Evolutionary conservation across 2,329 filamentous ascomycete species (phyloP), one percentile per base, ranked within the genome.

Genomic region (Hypoxylon sp.): DNA sequence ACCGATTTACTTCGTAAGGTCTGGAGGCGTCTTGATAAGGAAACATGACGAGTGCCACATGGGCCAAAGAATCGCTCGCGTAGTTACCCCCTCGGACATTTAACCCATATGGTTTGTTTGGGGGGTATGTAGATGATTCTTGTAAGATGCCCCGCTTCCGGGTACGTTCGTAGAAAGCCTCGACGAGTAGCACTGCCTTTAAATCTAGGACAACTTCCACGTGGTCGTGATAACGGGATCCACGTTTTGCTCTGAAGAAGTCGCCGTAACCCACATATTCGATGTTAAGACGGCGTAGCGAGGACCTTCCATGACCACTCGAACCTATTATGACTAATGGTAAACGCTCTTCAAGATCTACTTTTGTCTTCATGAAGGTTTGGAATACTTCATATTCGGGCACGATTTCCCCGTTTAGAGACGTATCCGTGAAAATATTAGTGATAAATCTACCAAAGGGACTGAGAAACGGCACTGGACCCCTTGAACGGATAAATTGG

Each of bases 311-410:
- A n/a, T n/a, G n/a, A n/a, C n/a, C n/a, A 47, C 10, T 47, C 2
- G 8, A 4, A 6, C 55, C 2, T n/a, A 2, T 3, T 24, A 62
- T 53, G 11, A 21, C 6, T 50, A 55, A 11, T 37, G 58, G 42
- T 39, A 62, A 21, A 11, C 50, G 31, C n/a, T 55, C 31, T 47
- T 55, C 13, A 3, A 62, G 42, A 35, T 62, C 31, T 15, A 44
- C 19, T 3, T 39, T 4, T 4, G 29, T 46, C 7, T 47, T 24
- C 10, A 61, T 37, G 50, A 53, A 47, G 15, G 11, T 27, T 13
- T 37, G 8, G 4, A 61, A 6, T 13, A 21, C 2, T n/a, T 24
- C 6, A 39, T 42, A 55, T 24, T 27, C 6, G 19, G 11, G 2
- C 7, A 10, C 31, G 6, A 32, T 32, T 11, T 32, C 10, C 31